Conservation (phyloP, 2,329 filamentous ascomycete genomes). For the Cyphellophora europaea region DNA sequence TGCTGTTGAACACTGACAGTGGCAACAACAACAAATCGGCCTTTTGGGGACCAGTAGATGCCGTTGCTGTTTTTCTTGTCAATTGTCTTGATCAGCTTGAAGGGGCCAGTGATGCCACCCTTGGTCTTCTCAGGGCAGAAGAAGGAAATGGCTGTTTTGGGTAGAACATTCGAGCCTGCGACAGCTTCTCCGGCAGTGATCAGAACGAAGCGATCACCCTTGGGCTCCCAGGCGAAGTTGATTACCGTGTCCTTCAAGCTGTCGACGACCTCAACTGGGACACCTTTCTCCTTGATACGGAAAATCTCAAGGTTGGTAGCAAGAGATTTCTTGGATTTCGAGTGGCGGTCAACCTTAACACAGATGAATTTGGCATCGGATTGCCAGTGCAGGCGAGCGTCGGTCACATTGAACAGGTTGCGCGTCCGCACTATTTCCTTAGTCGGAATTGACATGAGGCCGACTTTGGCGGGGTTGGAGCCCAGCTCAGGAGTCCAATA, state of each 20-base stretch:
- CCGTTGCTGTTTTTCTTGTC: constrained; percentile 99
- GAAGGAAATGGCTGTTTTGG: constrained; percentile 92
- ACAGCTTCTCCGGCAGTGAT: constrained; percentile 87
- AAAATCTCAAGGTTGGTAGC: constrained; percentile 98
- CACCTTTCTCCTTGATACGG: constrained; percentile 92
- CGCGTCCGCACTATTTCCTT: constrained; percentile 90
- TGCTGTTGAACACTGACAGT: constrained; percentile 88
- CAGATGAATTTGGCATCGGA: constrained; percentile 89
- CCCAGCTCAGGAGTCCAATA: constrained; percentile 99
- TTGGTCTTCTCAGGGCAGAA: constrained; percentile 96
- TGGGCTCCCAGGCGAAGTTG: constrained; percentile 99
- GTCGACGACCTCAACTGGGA: constrained; percentile 95
- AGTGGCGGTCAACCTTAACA: constrained; percentile 97
- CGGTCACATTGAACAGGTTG: constrained; percentile 95
- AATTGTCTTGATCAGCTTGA: constrained; percentile 87
- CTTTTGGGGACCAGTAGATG: constrained; percentile 97
- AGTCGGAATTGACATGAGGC: constrained; percentile 88
- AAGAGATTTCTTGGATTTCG: constrained; percentile 96
- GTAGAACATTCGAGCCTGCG: constrained; percentile 68
- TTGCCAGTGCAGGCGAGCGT: constrained; percentile 98
- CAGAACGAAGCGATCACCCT: constrained; percentile 92
- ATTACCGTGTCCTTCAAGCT: constrained; percentile 97
- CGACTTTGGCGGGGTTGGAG: constrained; percentile 95
- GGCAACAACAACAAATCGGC: constrained; percentile 88
- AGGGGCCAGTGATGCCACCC: constrained; percentile 67